These are phyloP conservation scores for Cryptosporidium viatorum DNA, from an alignment of 169 alveolate genomes.

Conservation along the genomic window DNA sequence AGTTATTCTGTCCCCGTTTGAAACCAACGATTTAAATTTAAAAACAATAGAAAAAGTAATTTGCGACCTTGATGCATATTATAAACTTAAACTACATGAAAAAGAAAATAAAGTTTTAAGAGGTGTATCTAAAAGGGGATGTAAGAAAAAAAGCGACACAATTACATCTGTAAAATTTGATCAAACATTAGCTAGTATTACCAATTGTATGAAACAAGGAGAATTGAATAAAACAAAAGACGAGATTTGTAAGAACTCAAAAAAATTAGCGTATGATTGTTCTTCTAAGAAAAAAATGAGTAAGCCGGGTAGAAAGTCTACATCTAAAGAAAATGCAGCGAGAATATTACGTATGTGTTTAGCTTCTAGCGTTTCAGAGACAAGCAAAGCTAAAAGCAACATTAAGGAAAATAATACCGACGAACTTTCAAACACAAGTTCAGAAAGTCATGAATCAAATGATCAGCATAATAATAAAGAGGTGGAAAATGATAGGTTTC, in stretches of 20 bases:
- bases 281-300: neutral
- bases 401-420: too few species aligned
- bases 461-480: neutral
- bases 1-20: neutral
- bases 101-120: neutral
- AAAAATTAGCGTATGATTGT: neutral
- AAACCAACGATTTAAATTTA: neutral
- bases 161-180: neutral
- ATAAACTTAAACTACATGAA: neutral
- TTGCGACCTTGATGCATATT: neutral
- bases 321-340: constrained; percentile 18
- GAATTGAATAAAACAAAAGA: neutral
- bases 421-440: neutral
- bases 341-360: constrained; percentile 28
- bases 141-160: neutral
- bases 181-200: neutral
- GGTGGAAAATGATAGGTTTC: neutral
- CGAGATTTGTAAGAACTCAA: neutral
- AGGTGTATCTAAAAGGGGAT: neutral
- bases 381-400: neutral
- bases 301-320: neutral
- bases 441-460: too few species aligned
- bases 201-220: neutral
- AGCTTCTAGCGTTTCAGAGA: neutral
- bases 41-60: neutral